Base-by-base conservation (phyloP, 108 stramenopile species). In the Aurantiochytrium sp. region DNA sequence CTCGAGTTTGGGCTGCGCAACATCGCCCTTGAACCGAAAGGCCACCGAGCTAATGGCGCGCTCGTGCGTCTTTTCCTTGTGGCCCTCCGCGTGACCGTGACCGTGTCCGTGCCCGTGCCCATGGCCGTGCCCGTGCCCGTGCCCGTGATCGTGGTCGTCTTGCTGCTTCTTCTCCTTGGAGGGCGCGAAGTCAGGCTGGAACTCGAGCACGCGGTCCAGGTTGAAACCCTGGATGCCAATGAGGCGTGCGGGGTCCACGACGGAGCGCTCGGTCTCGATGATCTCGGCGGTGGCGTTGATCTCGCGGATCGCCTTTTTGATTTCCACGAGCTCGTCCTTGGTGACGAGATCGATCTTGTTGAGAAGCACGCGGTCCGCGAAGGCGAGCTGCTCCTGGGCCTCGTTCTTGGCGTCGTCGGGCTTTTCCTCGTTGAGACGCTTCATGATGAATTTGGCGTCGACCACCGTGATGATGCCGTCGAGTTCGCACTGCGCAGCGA, bases 381-480 rank as follows among this genome's bases (percentile, higher is more conserved):
- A 97, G 89, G 91, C 95, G 27, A 99, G 90, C 92, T 99, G 98
- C 88, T 99, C 96, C 55, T 95, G 96, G 1, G 97, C 93, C 90
- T 99, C 98, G 89, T 98, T 98, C 24, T 4, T 95, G 36, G 93
- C 95, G 36, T 42, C 87, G 42, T 89, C 89, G 45, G 95, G 94
- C 88, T 97, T 96, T 91, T 93, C 91, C 52, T 97, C 96, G 31
- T 90, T 92, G 36, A 81, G 73, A 37, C 45, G 36, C 21, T 17
- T 37, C 6, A 81, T 6, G 55, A 98, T 95, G 88, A 95, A 86
- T 91, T 97, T 96, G 86, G 96, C 95, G 89, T 98, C 98, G 19
- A 96, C 96, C 6, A 99, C 96, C 10, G 97, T 97, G 68, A 99
- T 92, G 69, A 99, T 94, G 53, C 91, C 90, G 68, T 99, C 98